A percentile compares a stretch with the other conserved stretches of the same genome.
Evolutionary conservation across 345 rosid genomes (phyloP).

Genomic region (Syzygium jambos): DNA sequence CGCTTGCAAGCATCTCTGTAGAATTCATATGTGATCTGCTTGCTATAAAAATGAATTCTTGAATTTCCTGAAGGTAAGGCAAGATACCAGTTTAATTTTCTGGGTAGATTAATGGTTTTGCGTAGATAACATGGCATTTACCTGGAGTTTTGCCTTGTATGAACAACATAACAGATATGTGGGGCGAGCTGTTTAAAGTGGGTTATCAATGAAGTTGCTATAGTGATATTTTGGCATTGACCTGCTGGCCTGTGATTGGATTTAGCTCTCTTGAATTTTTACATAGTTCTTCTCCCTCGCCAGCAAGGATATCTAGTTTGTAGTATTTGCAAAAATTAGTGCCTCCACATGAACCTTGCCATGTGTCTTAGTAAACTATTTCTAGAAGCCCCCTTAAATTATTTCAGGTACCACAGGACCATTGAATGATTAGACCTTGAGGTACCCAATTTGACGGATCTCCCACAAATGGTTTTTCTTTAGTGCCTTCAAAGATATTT

Average conservation of each 20-base stretch:
- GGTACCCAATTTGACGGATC: background rate
- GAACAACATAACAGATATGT: background rate
- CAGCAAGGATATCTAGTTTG: background rate
- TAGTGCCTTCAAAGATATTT: background rate
- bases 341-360: background rate
- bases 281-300: background rate
- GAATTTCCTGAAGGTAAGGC: background rate
- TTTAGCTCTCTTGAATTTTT: background rate
- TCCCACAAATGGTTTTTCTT: background rate
- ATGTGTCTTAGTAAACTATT: background rate
- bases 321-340: background rate
- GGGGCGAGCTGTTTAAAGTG: background rate
- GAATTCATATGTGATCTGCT: background rate
- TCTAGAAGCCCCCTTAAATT: background rate
- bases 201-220: background rate
- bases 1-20: background rate
- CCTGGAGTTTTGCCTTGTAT: background rate
- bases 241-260: background rate
- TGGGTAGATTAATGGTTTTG: background rate
- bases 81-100: background rate
- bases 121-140: background rate
- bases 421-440: background rate
- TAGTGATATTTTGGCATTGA: background rate
- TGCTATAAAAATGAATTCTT: background rate
- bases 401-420: background rate